Conservation (phyloP, 2,329 filamentous ascomycete species). For the Xylaria hypoxylon region DNA sequence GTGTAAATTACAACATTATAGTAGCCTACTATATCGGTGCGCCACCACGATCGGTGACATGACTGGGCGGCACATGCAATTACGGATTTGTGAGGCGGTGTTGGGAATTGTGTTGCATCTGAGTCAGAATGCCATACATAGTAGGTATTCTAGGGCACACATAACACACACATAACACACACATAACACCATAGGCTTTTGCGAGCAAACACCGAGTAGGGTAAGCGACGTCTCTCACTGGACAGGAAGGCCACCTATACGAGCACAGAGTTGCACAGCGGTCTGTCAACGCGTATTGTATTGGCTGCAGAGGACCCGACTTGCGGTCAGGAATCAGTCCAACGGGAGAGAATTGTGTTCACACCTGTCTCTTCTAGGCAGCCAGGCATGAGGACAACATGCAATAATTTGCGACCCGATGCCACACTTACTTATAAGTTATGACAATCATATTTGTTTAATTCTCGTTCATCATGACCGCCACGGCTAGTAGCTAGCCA, state of each 20-base stretch:
- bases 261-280: conserved; percentile 41
- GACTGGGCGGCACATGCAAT: conserved; percentile 24
- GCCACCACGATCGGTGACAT: conserved; percentile 32
- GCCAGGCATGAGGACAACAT: conserved; percentile 17
- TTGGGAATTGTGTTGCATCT: conserved; percentile 45
- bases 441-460: conserved; percentile 1
- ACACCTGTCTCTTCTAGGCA: conserved; percentile 28
- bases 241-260: conserved; percentile 43
- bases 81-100: conserved; percentile 38
- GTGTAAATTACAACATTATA: conserved; percentile 21
- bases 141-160: conserved; percentile 38
- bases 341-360: conserved; percentile 7
- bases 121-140: conserved; percentile 44
- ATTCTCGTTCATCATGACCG: conserved; percentile 6
- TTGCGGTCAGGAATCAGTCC: conserved; percentile 46
- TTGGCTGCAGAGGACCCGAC: conserved; percentile 43
- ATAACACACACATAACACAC: conserved; percentile 29
- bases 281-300: conserved; percentile 42
- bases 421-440: conserved; percentile 15
- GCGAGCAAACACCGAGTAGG: conserved; percentile 45
- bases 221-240: conserved; percentile 31
- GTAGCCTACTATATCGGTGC: conserved; percentile 26
- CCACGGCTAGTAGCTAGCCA: not conserved
- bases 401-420: conserved; percentile 32
- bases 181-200: conserved; percentile 2